Base-by-base conservation (phyloP, 306 rosid genomes). In the Vigna angularis region DNA sequence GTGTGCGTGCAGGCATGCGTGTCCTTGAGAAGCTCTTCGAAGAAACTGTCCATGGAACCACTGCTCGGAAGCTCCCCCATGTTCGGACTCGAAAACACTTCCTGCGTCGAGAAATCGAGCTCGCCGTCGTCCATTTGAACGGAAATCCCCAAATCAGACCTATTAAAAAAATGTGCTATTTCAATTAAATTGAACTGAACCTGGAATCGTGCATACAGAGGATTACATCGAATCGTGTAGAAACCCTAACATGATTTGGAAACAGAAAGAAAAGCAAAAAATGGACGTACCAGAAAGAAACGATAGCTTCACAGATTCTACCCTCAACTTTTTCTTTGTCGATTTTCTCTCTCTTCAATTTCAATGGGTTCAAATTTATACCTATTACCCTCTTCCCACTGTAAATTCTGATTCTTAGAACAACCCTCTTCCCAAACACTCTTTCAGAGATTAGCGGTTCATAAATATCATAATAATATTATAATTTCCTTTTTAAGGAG, bases 1-100 rank as follows among this genome's bases (percentile, higher is more conserved):
- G 98, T 88, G 82, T 96, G 99, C 42, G 96, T 91, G 84, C 99
- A 96, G 50, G 96, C 92, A 44, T 90, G 98, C 22, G 89, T 7
- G 55, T 96, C 99, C 79, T 89, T 91, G 1, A 90, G 77, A 48
- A 96, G 87, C 28, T 93, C 99, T 17, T 90, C 94, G 1, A 93
- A 91, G 81, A 93, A 91, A 66, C 93, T 87, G 71, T 93, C 98
- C 93, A 96, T 90, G 10, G 99, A 96, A 59, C 94, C 86, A 70
- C 87, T 89, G 48, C 87, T 86, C 1, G 88, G 97, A 83, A 88
- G 59, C 30, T 92, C 98, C 11, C 76, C 89, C 75, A 89, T 83
- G 78, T 91, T 91, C 11, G 91, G 87, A 74, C 87, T 84, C 16
- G 93, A 72, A 73, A 91, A 92, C 75, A 86, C 85, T 66, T 90